Base-by-base conservation (phyloP, 1,284 basidiomycete genomes). In the Cutaneotrichosporon cutaneum region DNA sequence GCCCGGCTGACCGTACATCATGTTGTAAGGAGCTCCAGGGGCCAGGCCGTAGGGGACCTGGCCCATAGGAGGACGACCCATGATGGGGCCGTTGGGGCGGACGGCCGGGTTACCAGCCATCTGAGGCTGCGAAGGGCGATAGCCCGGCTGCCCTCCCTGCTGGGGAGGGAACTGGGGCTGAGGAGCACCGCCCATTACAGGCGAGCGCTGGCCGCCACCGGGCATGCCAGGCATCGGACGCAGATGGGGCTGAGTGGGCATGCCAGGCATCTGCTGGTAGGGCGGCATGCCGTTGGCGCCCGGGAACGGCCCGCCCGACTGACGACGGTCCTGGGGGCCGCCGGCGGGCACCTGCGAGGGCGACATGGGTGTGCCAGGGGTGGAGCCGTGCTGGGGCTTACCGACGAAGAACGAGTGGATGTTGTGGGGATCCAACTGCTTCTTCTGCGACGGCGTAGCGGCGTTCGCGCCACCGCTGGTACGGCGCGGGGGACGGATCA, bases 371-470 rank as follows among this genome's bases (percentile, higher is more conserved):
- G 60, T 54, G 47, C 65, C 56, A 32, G 61, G 52, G 53, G 63
- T 35, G 14, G 67, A 52, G 24, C 56, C 54, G 32, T 61, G 58
- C 45, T 70, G 70, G 11, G 75, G 72, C 66, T 72, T 78, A 60
- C 68, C 71, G 4, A 65, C 64, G 54, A 78, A 76, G 6, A 77
- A 68, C 1, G 76, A 65, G 61, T 78, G 72, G 24, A 76, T 62
- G 54, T 77, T 70, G 62, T 78, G 72, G 18, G 75, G 62, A 53
- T 77, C 70, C 22, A 76, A 63, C 62, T 69, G 66, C 62, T 75
- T 74, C 61, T 75, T 72, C 59, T 44, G 50, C 33, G 42, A 48
- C 4, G 59, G 58, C 8, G 63, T 42, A 44, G 70, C 53, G 21
- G 70, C 56, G 16, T 66, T 60, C 10, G 66, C 65, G 18, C 70